Evolutionary conservation across 1,139 yeast genomes (phyloP).

Genomic region (Blastobotrys indianensis): DNA sequence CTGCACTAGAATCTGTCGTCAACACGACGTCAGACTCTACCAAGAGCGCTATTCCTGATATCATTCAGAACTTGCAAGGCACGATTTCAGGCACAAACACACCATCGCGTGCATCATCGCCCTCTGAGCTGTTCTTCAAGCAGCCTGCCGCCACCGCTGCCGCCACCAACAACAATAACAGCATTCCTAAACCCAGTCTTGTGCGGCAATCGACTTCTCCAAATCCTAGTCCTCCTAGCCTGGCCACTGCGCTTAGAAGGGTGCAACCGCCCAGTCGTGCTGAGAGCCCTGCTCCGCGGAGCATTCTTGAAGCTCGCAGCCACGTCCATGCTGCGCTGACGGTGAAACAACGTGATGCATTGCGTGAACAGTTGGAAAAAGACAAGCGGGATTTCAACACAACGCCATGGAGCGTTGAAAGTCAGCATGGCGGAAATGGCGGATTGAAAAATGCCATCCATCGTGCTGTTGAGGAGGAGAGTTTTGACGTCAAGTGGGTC

Average conservation of each 20-base stretch:
- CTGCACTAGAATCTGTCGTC: not conserved
- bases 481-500: slow-evolving; percentile 61
- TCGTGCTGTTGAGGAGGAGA: slow-evolving; percentile 47
- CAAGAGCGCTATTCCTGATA: slow-evolving; percentile 18
- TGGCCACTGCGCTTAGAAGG: slow-evolving; percentile 3
- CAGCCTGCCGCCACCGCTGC: slow-evolving; percentile 4
- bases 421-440: slow-evolving; percentile 76
- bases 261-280: slow-evolving; percentile 16
- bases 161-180: not conserved
- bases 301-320: slow-evolving; percentile 7
- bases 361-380: not conserved
- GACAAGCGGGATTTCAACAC: slow-evolving; percentile 45
- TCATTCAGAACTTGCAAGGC: slow-evolving; percentile 15
- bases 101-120: slow-evolving; percentile 10
- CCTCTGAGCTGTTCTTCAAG: slow-evolving; percentile 14
- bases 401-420: slow-evolving; percentile 71
- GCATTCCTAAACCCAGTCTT: not conserved
- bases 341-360: not conserved
- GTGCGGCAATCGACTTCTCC: not conserved
- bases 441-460: slow-evolving; percentile 83
- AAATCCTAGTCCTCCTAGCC: slow-evolving; percentile 1
- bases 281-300: slow-evolving; percentile 14
- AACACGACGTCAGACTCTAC: slow-evolving; percentile 1
- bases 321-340: not conserved
- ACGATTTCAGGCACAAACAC: slow-evolving; percentile 6